Conservation (phyloP, 257 asterid genomes). For the Anisodus acutangulus region DNA sequence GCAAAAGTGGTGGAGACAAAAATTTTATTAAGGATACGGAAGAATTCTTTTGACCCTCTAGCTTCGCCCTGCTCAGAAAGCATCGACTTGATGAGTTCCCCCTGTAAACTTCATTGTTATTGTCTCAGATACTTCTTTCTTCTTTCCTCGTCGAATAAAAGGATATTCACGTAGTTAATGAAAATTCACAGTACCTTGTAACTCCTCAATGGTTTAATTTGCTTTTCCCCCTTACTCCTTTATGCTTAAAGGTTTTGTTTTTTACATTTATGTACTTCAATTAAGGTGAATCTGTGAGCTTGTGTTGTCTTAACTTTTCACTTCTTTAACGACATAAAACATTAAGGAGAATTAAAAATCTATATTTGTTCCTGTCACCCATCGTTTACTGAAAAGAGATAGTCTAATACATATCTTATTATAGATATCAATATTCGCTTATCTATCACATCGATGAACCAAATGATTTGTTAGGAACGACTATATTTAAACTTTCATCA, state of each 20-base stretch:
- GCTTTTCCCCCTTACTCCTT: not conserved
- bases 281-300: not conserved
- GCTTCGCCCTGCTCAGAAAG: not conserved
- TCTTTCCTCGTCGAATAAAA: constrained; percentile 16
- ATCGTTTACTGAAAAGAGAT: not conserved
- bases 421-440: no score
- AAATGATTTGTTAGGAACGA: no score
- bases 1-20: not conserved
- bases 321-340: no score
- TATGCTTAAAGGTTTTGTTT: not conserved
- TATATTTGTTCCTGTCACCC: no score
- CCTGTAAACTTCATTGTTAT: constrained; percentile 21
- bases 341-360: no score
- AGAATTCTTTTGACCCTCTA: not conserved
- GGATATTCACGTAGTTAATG: not conserved
- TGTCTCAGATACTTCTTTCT: not conserved
- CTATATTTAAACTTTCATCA: no score
- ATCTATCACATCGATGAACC: no score
- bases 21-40: not conserved
- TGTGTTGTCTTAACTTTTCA: no score
- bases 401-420: no score
- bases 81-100: constrained; percentile 21
- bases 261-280: not conserved
- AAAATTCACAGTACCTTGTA: not conserved
- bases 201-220: not conserved